phyloP scores from a whole-genome alignment of 2,329 filamentous ascomycete species.

The Aureobasidium sp. region DNA sequence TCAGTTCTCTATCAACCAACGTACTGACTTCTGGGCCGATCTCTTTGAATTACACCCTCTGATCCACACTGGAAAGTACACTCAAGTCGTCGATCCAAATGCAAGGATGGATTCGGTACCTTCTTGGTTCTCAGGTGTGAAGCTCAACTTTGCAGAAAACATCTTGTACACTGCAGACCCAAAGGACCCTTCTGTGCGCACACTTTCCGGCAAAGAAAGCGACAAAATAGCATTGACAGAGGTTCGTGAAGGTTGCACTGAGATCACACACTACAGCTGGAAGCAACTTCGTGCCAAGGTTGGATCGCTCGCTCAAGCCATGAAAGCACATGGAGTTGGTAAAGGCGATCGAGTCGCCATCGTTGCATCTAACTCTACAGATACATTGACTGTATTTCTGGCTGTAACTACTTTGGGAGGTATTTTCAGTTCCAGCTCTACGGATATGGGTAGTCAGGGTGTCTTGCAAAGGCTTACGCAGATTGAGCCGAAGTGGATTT shows the following conservation, averaged over 20 bases:
- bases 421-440: conserved; percentile 68
- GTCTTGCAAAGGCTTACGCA: conserved; percentile 68
- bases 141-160: conserved; percentile 75
- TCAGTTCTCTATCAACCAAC: conserved; percentile 57
- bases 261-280: conserved; percentile 55
- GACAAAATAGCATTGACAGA: conserved; percentile 63
- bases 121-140: conserved; percentile 67
- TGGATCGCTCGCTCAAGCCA: conserved; percentile 55
- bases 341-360: conserved; percentile 70
- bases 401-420: conserved; percentile 64
- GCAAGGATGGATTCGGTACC: conserved; percentile 65
- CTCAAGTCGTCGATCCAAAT: conserved; percentile 57
- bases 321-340: conserved; percentile 57
- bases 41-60: conserved; percentile 54
- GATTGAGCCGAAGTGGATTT: conserved; percentile 71
- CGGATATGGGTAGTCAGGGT: conserved; percentile 76
- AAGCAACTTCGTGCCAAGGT: conserved; percentile 54
- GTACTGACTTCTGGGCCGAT: conserved; percentile 58
- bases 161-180: conserved; percentile 54
- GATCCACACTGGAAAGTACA: conserved; percentile 53
- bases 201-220: conserved; percentile 61
- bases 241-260: conserved; percentile 58
- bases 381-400: conserved; percentile 65
- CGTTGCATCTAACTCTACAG: conserved; percentile 66
- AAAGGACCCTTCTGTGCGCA: conserved; percentile 39